Evolutionary conservation across 148 eudicot species (phyloP).

Genomic region (Chenopodium formosanum): DNA sequence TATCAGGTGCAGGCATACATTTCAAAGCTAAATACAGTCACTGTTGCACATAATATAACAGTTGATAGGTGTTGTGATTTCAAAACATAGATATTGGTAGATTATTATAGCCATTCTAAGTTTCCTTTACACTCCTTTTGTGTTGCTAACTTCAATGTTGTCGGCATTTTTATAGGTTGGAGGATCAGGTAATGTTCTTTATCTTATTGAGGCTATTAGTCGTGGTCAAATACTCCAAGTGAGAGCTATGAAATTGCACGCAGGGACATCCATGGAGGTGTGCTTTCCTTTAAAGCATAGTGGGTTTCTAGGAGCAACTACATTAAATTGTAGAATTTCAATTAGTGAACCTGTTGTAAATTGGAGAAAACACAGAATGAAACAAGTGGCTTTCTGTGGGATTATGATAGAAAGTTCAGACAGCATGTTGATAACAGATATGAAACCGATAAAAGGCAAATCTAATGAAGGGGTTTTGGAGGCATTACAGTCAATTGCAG

Average conservation of each 20-base stretch:
- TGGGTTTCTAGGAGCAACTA: constrained; percentile 19
- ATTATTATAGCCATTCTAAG: neutral
- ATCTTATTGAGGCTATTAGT: constrained; percentile 5
- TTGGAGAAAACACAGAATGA: constrained; percentile 50
- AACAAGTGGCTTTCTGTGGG: constrained; percentile 37
- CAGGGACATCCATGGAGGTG: constrained; percentile 9
- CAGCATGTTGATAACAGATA: constrained; percentile 26
- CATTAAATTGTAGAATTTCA: constrained; percentile 25
- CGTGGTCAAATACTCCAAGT: constrained; percentile 20
- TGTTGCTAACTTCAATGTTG: neutral
- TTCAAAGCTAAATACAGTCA: neutral
- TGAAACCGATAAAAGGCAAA: constrained; percentile 24
- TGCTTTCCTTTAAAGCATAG: constrained; percentile 19
- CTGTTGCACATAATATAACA: neutral
- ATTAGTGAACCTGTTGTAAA: constrained; percentile 31
- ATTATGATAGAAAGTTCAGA: constrained; percentile 38
- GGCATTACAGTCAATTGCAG: constrained; percentile 52
- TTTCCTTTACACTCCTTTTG: neutral
- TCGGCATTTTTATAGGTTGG: constrained; percentile 9
- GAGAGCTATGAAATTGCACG: constrained; percentile 16
- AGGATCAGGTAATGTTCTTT: constrained; percentile 16
- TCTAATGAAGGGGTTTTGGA: constrained; percentile 44
- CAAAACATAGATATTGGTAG: neutral
- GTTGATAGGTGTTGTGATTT: neutral
- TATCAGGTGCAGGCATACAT: neutral